Conservation (phyloP, 768 basidiomycete species). For the Psilocybe tampanensis region DNA sequence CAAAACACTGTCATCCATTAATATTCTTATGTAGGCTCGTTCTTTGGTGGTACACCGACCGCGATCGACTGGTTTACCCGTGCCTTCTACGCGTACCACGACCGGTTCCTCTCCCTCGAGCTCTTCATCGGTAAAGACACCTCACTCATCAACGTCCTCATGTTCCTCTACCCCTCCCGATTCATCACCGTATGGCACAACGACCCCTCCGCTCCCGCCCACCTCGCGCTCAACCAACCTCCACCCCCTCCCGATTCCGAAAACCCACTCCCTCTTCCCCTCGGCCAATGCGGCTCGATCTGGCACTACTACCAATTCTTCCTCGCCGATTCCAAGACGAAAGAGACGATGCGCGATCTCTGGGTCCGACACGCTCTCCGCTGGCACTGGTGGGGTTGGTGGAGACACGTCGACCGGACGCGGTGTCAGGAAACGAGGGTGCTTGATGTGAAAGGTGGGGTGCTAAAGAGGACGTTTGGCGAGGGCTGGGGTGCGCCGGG, state of each 20-base stretch:
- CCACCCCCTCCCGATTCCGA: neutral
- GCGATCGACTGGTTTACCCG: slow-evolving; percentile 49
- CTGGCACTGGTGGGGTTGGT: slow-evolving; percentile 31
- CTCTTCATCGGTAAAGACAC: slow-evolving; percentile 61
- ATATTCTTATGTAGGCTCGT: slow-evolving; percentile 50
- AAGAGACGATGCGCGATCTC: slow-evolving; percentile 21
- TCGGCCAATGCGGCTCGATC: slow-evolving; percentile 40
- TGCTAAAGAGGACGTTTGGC: slow-evolving; percentile 28
- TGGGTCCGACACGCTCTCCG: slow-evolving; percentile 22
- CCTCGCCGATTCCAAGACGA: slow-evolving; percentile 30
- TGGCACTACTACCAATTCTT: slow-evolving; percentile 59
- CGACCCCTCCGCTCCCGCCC: slow-evolving; percentile 28
- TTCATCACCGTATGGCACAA: slow-evolving; percentile 45
- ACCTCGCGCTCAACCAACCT: slow-evolving; percentile 10
- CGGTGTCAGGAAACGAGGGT: slow-evolving; percentile 28
- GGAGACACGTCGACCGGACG: slow-evolving; percentile 24
- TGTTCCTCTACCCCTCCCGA: slow-evolving; percentile 44
- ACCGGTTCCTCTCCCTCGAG: slow-evolving; percentile 45
- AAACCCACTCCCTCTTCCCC: slow-evolving; percentile 4
- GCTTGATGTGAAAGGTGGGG: slow-evolving; percentile 18
- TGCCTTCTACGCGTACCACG: slow-evolving; percentile 52
- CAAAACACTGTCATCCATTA: no score
- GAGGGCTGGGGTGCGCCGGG: slow-evolving; percentile 21
- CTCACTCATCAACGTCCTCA: slow-evolving; percentile 42
- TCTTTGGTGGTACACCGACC: slow-evolving; percentile 52